Percentiles rank a stretch among this genome's conserved stretches.
Conservation (phyloP, 768 basidiomycete genomes). For the Amanita exitialis region DNA sequence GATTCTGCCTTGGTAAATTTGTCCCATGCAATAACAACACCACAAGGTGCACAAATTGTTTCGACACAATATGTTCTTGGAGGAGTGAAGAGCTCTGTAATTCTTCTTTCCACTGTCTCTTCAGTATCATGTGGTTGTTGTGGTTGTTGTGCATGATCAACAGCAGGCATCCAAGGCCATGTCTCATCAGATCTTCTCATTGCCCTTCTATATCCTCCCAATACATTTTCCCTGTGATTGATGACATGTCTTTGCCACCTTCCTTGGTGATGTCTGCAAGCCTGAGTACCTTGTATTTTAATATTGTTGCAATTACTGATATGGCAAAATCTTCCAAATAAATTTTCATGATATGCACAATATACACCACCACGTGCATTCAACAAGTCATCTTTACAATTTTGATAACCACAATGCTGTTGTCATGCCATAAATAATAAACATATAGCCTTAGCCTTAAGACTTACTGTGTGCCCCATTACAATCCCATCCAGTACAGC, state of each 20-base stretch:
- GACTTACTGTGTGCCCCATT: too few relatives aligned
- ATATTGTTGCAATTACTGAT: constrained; percentile 10
- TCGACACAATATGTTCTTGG: constrained; percentile 18
- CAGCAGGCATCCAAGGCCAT: constrained; percentile 9
- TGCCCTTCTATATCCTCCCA: not conserved
- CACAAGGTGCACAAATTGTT: constrained; percentile 15
- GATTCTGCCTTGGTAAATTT: constrained; percentile 15
- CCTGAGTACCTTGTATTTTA: constrained; percentile 10
- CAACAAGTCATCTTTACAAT: too few relatives aligned
- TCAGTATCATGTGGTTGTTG: constrained; percentile 12
- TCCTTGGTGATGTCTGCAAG: constrained; percentile 11
- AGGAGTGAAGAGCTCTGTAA: constrained; percentile 13
- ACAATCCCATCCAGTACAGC: too few relatives aligned
- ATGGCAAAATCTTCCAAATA: too few relatives aligned
- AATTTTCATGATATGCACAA: too few relatives aligned
- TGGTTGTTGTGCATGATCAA: constrained; percentile 1
- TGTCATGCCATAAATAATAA: too few relatives aligned
- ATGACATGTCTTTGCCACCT: constrained; percentile 9
- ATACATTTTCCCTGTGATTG: constrained; percentile 1
- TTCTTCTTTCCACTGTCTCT: not conserved
- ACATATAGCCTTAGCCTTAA: too few relatives aligned
- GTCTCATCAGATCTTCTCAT: too few relatives aligned
- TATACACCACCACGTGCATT: too few relatives aligned
- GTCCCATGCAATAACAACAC: constrained; percentile 6
- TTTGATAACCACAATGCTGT: too few relatives aligned